Base-by-base conservation (phyloP, 306 rosid species). In the Lupinus albus region DNA sequence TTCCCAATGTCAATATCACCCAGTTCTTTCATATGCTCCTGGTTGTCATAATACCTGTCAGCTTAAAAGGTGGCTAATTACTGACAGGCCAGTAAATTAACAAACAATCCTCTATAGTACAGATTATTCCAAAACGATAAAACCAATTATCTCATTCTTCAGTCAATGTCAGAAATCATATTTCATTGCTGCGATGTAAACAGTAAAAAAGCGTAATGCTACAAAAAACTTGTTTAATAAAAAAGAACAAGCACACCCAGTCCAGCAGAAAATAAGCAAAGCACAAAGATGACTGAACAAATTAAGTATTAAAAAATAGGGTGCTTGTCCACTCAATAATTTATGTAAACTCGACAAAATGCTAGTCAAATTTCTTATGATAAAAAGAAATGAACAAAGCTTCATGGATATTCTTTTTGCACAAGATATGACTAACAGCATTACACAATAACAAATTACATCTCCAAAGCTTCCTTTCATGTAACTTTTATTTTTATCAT, bases 11-110 rank as follows among this genome's bases (percentile, higher is more conserved):
- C 94, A 85, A 93, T 82, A 74, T 81, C 91, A 64, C 99, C 97
- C 82, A 93, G 78, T 68, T 93, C 99, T 82, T 85, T 93, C 84
- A 25, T 51, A 85, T 84, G 95, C 84, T 85, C 96, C 55, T 88
- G 86, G 78, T 90, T 85, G 80, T 83, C 94, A 83, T 93, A 93
- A 82, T 93, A 93, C 96, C 99, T 93, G 95, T 74, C 78, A 84
- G 75, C 68, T 72, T 81, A 81, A 77, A 78, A 78, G 42, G 62
- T 59, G 28, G 69, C 62, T 53, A 75, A 73, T 84, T 59, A 80
- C 82, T 68, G 70, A 61, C 70, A 78, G 81, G 67, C 44, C 70
- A 59, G 56, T 63, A 73, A 55, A 78, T 56, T 35, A 61, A 60
- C 15, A 64, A 35, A 16, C 45, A 25, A 10, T 56, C 54, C 35